Base-by-base conservation (phyloP, 2,329 filamentous ascomycete species). In the Phialophora chinensis region DNA sequence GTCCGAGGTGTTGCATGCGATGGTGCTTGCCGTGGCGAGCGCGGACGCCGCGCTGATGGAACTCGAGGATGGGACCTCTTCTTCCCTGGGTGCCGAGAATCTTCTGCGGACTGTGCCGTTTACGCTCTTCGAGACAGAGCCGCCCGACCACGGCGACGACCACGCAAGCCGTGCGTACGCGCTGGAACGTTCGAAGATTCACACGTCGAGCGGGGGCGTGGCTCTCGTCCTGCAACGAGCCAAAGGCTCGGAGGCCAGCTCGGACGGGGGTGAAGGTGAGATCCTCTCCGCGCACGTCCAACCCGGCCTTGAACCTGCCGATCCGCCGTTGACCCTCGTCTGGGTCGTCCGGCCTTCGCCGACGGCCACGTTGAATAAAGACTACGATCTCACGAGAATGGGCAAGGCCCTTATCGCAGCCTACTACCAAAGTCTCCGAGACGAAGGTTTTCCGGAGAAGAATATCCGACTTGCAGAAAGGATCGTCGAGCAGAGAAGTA, bases 91-190 rank as follows among this genome's bases (percentile, higher is more conserved):
- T 5, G 27, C 52, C 14, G 49, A 38, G 8, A 47, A 14, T 8
- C 20, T 29, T 20, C 27, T 55, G 14, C 61, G 66, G 10, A 67
- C 23, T 47, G 68, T 72, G 29, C 70, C 70, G 8, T 72, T 72
- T 38, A 71, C 68, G 11, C 57, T 72, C 12, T 72, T 71, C 60
- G 70, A 72, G 52, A 72, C 70, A 20, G 69, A 72, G 59, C 69
- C 69, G 35, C 60, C 70, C 17, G 65, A 63, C 44, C 66, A 71
- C 57, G 69, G 70, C 53, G 60, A 65, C 54, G 69, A 70, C 55
- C 58, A 62, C 50, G 38, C 50, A 3, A 66, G 65, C 38, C 52
- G 67, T 3, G 63, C 63, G 1, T 66, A 65, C 50, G 64, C 70
- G n/a, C 60, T 57, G 10, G 66, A 69, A 35, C 55, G 68, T 6